Evolutionary conservation across 306 rosid species (phyloP).

Genomic region (Nissolia schottii): DNA sequence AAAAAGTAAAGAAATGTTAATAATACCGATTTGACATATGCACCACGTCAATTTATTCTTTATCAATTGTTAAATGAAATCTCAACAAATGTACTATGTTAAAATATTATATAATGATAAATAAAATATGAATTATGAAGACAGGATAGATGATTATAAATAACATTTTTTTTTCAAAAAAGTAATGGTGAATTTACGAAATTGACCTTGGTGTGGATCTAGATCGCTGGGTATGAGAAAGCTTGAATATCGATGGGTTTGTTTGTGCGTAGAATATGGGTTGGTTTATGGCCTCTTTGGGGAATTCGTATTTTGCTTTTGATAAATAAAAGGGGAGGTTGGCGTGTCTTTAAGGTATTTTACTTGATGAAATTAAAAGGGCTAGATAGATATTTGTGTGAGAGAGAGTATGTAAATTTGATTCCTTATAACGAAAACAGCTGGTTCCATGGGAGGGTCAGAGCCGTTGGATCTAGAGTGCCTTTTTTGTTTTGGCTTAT

Average conservation of each 20-base stretch:
- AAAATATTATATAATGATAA: constrained; percentile 11
- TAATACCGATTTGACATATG: no score
- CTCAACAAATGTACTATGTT: no score
- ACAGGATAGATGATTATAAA: no score
- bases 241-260: constrained; percentile 28
- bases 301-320: constrained; percentile 12
- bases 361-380: constrained; percentile 25
- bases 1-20: no score
- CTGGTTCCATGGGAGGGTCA: constrained; percentile 32
- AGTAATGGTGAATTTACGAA: constrained; percentile 40
- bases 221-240: constrained; percentile 25
- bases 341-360: no score
- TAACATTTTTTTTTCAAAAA: no score
- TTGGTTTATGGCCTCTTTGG: constrained; percentile 29
- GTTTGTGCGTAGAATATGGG: constrained; percentile 42
- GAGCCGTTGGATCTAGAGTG: constrained; percentile 52
- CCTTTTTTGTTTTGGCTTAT: constrained; percentile 16
- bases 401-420: no score
- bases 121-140: background rate
- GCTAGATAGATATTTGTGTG: constrained; percentile 9
- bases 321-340: no score
- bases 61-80: no score
- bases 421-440: constrained; percentile 29
- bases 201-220: constrained; percentile 49
- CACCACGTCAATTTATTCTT: no score